These are phyloP conservation scores for Jacaranda mimosifolia DNA, from an alignment of 257 asterid species.

Conservation along the genomic window DNA sequence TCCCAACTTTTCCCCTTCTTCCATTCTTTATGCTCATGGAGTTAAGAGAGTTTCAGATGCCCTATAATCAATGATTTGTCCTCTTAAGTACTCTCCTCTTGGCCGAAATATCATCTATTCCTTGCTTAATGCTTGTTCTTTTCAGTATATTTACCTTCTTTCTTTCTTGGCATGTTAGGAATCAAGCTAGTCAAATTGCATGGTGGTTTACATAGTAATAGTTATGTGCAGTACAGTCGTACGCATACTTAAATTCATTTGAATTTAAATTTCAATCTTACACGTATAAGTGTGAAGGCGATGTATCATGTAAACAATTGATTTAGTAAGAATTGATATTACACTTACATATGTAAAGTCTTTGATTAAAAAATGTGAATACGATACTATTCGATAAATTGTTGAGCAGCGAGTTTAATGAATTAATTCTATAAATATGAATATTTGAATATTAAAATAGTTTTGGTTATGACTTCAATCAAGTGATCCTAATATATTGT, in stretches of 20 bases:
- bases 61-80: slow-evolving; percentile 37
- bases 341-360: too few relatives aligned
- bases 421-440: too few relatives aligned
- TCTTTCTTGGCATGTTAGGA: slow-evolving; percentile 1
- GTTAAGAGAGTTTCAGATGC: slow-evolving; percentile 58
- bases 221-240: not conserved
- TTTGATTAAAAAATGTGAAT: too few relatives aligned
- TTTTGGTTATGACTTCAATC: not conserved
- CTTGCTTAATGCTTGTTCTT: slow-evolving; percentile 13
- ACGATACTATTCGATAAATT: too few relatives aligned
- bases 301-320: too few relatives aligned
- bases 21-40: slow-evolving; percentile 49
- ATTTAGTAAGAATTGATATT: too few relatives aligned
- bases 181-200: slow-evolving; percentile 22
- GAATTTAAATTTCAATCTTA: too few relatives aligned
- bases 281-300: too few relatives aligned
- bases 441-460: not conserved
- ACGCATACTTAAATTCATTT: too few relatives aligned
- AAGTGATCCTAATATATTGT: not conserved
- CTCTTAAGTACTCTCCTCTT: slow-evolving; percentile 25
- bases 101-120: slow-evolving; percentile 10
- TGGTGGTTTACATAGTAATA: not conserved
- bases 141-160: not conserved
- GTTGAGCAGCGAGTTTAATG: too few relatives aligned
- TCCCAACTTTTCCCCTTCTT: slow-evolving; percentile 44